These are phyloP conservation scores for Hymenoscyphus albidus DNA, from an alignment of 2,329 filamentous ascomycete species.

Conservation along the genomic window DNA sequence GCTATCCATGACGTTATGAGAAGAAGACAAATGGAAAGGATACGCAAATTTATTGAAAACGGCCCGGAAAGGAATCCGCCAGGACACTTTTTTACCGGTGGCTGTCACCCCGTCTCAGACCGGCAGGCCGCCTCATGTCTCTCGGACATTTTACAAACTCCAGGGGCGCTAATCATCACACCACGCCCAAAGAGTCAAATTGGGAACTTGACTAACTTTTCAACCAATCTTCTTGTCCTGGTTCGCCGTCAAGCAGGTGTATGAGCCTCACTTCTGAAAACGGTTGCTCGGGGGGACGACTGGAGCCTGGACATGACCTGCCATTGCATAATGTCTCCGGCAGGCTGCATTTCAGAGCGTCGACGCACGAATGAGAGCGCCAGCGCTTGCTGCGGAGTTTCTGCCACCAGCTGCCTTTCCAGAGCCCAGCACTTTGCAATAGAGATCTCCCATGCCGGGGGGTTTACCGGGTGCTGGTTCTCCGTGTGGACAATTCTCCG, in stretches of 20 bases:
- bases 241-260: neutral
- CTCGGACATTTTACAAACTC: slow-evolving; percentile 12
- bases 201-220: neutral
- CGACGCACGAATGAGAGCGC: neutral
- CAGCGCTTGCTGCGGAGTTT: neutral
- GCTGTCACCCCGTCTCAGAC: neutral
- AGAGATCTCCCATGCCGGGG: neutral
- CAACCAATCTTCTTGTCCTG: neutral
- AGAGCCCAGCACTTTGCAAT: neutral
- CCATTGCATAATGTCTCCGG: slow-evolving; percentile 1
- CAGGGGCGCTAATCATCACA: slow-evolving; percentile 2
- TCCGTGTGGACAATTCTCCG: neutral
- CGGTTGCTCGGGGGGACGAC: neutral
- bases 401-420: neutral
- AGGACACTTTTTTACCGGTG: neutral
- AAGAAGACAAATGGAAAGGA: neutral
- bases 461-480: neutral
- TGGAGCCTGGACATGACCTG: neutral
- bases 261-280: neutral
- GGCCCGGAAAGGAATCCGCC: neutral
- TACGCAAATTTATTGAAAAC: neutral
- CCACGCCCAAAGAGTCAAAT: slow-evolving; percentile 3
- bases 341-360: neutral
- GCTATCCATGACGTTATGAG: slow-evolving; percentile 9
- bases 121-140: slow-evolving; percentile 5